Conservation (phyloP, 2,329 filamentous ascomycete species). For the Fusarium liriodendri region DNA sequence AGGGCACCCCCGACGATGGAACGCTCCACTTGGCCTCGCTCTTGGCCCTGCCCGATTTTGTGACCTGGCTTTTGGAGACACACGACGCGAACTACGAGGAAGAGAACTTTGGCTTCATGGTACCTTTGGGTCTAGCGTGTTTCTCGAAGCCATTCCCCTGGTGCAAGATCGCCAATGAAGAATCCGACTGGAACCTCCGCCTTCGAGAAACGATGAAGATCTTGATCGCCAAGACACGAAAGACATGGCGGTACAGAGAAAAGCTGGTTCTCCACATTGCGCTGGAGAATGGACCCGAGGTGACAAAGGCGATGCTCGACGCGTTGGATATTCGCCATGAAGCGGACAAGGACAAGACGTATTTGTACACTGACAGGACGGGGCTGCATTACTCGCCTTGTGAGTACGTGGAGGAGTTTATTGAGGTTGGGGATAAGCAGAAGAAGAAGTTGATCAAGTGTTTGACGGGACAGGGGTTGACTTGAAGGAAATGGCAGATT, state of each 20-base stretch:
- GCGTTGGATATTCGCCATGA: neutral
- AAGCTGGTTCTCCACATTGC: constrained; percentile 17
- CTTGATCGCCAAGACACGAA: neutral
- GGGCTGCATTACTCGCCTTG: constrained; percentile 9
- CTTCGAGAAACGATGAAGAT: constrained; percentile 17
- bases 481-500: neutral
- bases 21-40: constrained; percentile 21
- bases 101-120: constrained; percentile 26
- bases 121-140: constrained; percentile 4
- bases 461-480: constrained; percentile 6
- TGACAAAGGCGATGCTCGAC: constrained; percentile 8
- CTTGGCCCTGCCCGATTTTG: constrained; percentile 9
- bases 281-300: constrained; percentile 8
- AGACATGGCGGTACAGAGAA: constrained; percentile 8
- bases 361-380: constrained; percentile 16
- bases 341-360: neutral
- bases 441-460: constrained; percentile 2
- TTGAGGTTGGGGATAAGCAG: constrained; percentile 14
- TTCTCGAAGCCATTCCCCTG: constrained; percentile 13
- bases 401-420: constrained; percentile 18
- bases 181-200: constrained; percentile 2
- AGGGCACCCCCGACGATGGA: neutral
- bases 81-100: constrained; percentile 22
- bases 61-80: constrained; percentile 3
- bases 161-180: constrained; percentile 20